Base-by-base conservation (phyloP, 2,329 filamentous ascomycete species). In the Camptophora hylomeconis region DNA sequence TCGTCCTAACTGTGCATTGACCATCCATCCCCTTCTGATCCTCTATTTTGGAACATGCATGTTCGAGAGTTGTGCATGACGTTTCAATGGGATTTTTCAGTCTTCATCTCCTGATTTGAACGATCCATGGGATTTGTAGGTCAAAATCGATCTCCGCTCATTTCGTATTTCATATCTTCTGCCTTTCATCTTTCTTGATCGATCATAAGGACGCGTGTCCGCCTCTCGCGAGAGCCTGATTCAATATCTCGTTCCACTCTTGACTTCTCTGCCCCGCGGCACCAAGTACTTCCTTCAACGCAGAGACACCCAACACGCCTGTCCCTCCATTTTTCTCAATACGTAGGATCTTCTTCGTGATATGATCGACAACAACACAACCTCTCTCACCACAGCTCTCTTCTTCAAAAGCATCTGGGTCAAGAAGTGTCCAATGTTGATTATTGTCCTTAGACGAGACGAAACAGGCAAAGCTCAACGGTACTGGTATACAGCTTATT, bases 401-500 rank as follows among this genome's bases (percentile, higher is more conserved):
- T 58, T 95, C 89, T 58, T 98, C 89, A 43, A 92, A 77, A 13
- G 74, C 71, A 57, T 98, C 89, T 2, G 83, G 83, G 57, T 98
- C 89, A 5, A 80, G 72, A 33, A 98, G 56, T 3, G 94, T 61
- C 82, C 16, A 61, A 61, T 48, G 68, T 69, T 52, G 62, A 46
- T 45, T 63, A 61, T 26, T 75, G 75, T 25, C n/a, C n/a, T n/a
- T n/a, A n/a, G n/a, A n/a, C n/a, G n/a, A n/a, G n/a, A 69, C 73
- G 48, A 93, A 92, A 7, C 94, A 74, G 5, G 69, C 72, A 39
- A 81, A 84, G 0, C 79, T 87, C 43, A 74, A 75, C 7, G 84
- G 68, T 26, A 93, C 66, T 0, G 86, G 86, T 40, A 39, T 82
- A 50, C 1, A 72, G 73, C 10, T 62, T 61, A 93, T 50, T 2